Evolutionary conservation across 495 filamentous ascomycete species (phyloP), one percentile per base, ranked within the genome.

Genomic region (Parachaetomium inaequale): DNA sequence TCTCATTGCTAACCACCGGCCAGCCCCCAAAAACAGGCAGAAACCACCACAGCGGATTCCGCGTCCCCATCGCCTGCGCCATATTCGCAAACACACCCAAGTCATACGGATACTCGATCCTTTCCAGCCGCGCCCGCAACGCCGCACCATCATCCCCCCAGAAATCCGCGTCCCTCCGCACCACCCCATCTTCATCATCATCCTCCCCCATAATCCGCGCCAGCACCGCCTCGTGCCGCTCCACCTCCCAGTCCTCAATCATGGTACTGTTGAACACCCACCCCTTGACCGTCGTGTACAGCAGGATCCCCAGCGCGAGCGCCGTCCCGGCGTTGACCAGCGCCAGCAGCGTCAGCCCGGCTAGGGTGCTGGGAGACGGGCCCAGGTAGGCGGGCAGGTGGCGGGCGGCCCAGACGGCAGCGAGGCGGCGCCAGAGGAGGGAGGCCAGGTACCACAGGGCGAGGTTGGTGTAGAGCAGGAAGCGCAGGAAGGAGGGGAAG

Each of bases 21-120:
- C 68, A 71, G 46, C 77, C 76, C 0, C 76, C 75, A 40, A 80
- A 72, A 3, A 68, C 28, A 8, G 82, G 82, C 8, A 79, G 62
- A 49, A 83, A 61, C 87, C 83, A 76, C 36, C 89, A 77, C 40
- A 99, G 77, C 19, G 89, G 89, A 78, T 99, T 96, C 58, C 89
- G 83, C 25, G 95, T 92, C 25, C 95, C 85, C 62, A 83, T 81
- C 15, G 93, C 94, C 76, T 99, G 95, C 2, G 88, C 82, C 21
- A 85, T 85, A 71, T 99, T 99, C 55, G 93, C 78, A 70, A 86
- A 94, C 51, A 98, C 80, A 10, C 94, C 95, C 61, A 98, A 81
- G 70, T 98, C 94, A 67, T 95, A 98, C 2, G 94, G 94, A 3
- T 91, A 93, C 68, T 98, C 93, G 71, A 97, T 96, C 12, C 92